A percentile compares a stretch with the other conserved stretches of the same genome.
These are phyloP conservation scores for Geranomyces variabilis DNA, from an alignment of 192 early-diverging fungal species.

Conservation along the genomic window DNA sequence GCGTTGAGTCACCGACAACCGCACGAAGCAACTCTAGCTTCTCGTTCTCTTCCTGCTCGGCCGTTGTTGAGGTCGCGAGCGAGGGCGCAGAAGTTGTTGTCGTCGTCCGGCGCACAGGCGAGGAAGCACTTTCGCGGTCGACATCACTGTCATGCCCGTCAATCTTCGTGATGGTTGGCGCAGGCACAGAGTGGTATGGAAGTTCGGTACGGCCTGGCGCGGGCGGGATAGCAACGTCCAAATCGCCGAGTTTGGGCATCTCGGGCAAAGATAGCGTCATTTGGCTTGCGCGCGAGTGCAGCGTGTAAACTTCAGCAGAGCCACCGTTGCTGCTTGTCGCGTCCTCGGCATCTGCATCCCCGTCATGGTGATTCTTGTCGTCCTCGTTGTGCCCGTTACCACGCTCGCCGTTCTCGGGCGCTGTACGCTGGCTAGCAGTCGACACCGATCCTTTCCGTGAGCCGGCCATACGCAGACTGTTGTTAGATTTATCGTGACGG, in stretches of 20 bases:
- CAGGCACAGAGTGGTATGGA: neutral
- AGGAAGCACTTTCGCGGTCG: neutral
- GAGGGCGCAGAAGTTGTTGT: neutral
- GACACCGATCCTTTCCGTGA: neutral
- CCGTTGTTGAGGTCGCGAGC: neutral
- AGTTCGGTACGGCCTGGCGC: neutral
- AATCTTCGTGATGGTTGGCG: neutral
- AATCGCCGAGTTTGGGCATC: neutral
- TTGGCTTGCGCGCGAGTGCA: slow-evolving; percentile 6
- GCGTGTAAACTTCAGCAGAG: slow-evolving; percentile 2
- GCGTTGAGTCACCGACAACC: neutral
- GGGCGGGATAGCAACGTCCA: neutral
- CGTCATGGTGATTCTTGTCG: neutral
- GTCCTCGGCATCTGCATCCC: neutral
- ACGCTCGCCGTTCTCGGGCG: neutral
- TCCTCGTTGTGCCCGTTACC: neutral
- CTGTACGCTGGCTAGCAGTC: neutral
- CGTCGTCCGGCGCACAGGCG: neutral
- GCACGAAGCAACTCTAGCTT: neutral
- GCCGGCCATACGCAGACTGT: neutral
- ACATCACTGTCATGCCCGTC: neutral
- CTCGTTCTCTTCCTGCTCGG: slow-evolving; percentile 1
- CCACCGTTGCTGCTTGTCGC: no score
- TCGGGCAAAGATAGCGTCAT: neutral
- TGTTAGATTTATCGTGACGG: no score